A percentile compares a stretch with the other conserved stretches of the same genome.
These are phyloP conservation scores for Polygonum aviculare DNA, from an alignment of 148 eudicot genomes.

Conservation along the genomic window DNA sequence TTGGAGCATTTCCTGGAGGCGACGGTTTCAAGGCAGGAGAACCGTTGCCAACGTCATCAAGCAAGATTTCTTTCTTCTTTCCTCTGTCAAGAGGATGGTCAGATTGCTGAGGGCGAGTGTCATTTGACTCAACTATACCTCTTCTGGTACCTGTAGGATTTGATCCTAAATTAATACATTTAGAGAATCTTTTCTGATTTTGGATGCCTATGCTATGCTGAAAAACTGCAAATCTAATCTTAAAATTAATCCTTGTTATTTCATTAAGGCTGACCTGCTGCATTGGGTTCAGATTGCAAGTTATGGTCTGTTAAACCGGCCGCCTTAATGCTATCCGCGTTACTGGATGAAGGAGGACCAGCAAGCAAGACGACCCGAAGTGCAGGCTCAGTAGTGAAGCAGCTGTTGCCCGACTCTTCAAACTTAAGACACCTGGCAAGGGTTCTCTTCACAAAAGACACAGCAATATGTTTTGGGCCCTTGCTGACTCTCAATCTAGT, in stretches of 20 bases:
- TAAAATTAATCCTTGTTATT: background rate
- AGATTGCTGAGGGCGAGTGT: constrained; percentile 31
- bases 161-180: constrained; percentile 15
- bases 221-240: background rate
- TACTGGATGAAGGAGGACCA: constrained; percentile 30
- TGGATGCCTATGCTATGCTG: too few relatives aligned
- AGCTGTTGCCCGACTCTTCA: constrained; percentile 63
- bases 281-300: constrained; percentile 19
- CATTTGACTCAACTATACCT: constrained; percentile 31
- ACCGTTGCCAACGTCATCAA: constrained; percentile 57
- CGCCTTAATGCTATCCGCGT: background rate
- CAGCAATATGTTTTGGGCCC: constrained; percentile 71
- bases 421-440: constrained; percentile 59
- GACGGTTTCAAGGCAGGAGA: constrained; percentile 33
- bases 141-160: constrained; percentile 20
- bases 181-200: too few relatives aligned
- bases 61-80: constrained; percentile 76
- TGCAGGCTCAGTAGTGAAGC: constrained; percentile 62
- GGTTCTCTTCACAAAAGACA: constrained; percentile 74
- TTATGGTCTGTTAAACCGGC: constrained; percentile 16
- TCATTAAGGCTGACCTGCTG: constrained; percentile 26
- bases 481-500: constrained; percentile 56
- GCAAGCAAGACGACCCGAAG: constrained; percentile 56
- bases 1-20: constrained; percentile 28
- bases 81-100: constrained; percentile 69